Base-by-base conservation (phyloP, 345 rosid species). In the Bretschneidera sinensis region DNA sequence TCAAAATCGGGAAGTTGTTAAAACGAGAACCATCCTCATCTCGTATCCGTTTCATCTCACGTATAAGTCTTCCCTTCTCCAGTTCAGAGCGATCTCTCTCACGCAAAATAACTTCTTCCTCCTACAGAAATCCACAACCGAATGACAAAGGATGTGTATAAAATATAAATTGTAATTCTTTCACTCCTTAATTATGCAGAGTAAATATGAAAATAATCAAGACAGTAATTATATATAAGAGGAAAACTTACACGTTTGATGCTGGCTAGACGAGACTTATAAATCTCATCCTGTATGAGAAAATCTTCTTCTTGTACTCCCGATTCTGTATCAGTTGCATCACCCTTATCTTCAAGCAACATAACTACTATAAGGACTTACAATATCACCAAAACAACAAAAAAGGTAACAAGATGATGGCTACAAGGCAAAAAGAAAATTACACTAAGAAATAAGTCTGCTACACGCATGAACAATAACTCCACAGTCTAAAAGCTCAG, bases 1-100 rank as follows among this genome's bases (percentile, higher is more conserved):
- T 86, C 73, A 95, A 76, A 77, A 95, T 85, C 83, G 84, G 99
- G 60, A 88, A 95, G 70, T 88, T 86, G 76, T 95, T 95, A 78
- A 95, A 95, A 59, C 95, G 97, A 58, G 97, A 95, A 54, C 97
- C 92, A 79, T 95, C 99, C 79, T 95, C 97, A 74, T 95, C 99
- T 56, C 97, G 76, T 68, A 95, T 83, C 55, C 97, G 88, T 73
- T 95, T 95, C 96, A 95, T 88, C 78, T 95, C 99, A 67, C 95
- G 86, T 68, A 95, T 91, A 43, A 95, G 96, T 72, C 89, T 81
- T 53, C 95, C 99, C 83, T 88, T 95, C 74, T 95, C 99, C 59
- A 91, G 76, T 70, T 87, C 97, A 72, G 86, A 91, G 54, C 96
- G 92, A 67, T 95, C 99, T 73, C 97, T 91, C 85, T 95, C 99